phyloP scores from a whole-genome alignment of 495 filamentous ascomycete genomes.

The Lentithecium fluviatile region DNA sequence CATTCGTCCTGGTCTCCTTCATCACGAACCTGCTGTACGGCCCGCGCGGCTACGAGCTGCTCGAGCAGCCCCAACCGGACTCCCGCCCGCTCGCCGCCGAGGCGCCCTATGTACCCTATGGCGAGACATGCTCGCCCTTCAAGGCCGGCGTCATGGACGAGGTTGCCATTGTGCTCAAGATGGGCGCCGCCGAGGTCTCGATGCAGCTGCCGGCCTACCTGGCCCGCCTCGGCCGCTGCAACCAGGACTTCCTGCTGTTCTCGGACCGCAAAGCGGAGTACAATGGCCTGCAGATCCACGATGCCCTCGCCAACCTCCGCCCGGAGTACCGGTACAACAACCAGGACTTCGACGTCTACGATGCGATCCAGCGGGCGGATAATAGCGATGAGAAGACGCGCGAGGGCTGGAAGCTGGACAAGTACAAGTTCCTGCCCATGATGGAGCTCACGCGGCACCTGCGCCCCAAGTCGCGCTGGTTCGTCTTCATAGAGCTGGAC shows the following conservation, averaged over 20 bases:
- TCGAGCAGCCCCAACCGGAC: constrained; percentile 7
- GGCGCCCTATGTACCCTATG: constrained; percentile 1
- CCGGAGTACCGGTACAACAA: constrained; percentile 25
- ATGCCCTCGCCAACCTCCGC: constrained; percentile 52
- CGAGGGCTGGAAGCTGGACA: constrained; percentile 64
- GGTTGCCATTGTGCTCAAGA: constrained; percentile 52
- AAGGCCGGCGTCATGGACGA: constrained; percentile 20
- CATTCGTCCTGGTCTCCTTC: constrained; percentile 6
- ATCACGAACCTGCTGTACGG: constrained; percentile 5
- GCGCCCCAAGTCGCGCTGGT: constrained; percentile 59
- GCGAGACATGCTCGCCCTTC: constrained; percentile 27
- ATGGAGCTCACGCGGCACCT: constrained; percentile 55
- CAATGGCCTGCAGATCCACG: constrained; percentile 50
- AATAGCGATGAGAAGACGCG: constrained; percentile 32
- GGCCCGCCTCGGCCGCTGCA: constrained; percentile 52
- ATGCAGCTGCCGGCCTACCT: constrained; percentile 56
- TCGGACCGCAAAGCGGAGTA: constrained; percentile 56
- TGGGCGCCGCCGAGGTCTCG: constrained; percentile 56
- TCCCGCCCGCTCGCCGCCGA: constrained; percentile 7
- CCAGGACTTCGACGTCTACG: constrained; percentile 57
- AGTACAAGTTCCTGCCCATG: constrained; percentile 70
- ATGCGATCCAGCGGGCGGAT: constrained; percentile 48
- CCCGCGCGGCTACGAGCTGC: constrained; percentile 16
- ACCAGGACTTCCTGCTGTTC: constrained; percentile 56
- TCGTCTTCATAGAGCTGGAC: constrained; percentile 67